A percentile compares a stretch with the other conserved stretches of the same genome.
Evolutionary conservation across 75 land plant genomes (phyloP).

Genomic region (Pinus tabuliformis): DNA sequence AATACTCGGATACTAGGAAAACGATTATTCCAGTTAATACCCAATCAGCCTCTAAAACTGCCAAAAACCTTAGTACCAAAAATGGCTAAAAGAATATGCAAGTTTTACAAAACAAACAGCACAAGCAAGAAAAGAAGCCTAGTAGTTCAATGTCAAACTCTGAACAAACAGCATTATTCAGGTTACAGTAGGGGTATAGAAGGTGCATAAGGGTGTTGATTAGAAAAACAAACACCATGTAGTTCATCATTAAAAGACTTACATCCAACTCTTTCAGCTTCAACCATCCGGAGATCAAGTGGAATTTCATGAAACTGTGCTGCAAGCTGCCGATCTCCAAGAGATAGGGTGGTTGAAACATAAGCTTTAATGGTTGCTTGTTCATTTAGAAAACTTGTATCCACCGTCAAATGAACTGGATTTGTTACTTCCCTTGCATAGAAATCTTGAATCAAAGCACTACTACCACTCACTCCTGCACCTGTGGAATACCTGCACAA

Average conservation of each 20-base stretch:
- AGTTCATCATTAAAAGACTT: constrained; percentile 21
- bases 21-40: background rate
- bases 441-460: constrained; percentile 94
- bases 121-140: background rate
- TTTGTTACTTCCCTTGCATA: constrained; percentile 82
- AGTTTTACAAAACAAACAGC: background rate
- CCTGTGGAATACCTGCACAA: constrained; percentile 93
- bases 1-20: background rate
- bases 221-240: background rate
- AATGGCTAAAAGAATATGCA: background rate
- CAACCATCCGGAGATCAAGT: constrained; percentile 87
- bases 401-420: constrained; percentile 91
- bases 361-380: constrained; percentile 76
- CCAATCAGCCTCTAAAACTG: background rate
- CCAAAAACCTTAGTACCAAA: background rate
- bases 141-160: background rate
- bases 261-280: constrained; percentile 98
- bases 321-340: constrained; percentile 92
- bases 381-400: constrained; percentile 75
- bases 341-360: constrained; percentile 68
- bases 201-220: background rate
- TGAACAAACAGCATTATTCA: background rate
- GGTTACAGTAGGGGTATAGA: too few species aligned
- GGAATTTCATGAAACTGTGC: constrained; percentile 97
- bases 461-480: constrained; percentile 85